phyloP scores from a whole-genome alignment of 768 basidiomycete genomes.

The Rhodocollybia butyracea region DNA sequence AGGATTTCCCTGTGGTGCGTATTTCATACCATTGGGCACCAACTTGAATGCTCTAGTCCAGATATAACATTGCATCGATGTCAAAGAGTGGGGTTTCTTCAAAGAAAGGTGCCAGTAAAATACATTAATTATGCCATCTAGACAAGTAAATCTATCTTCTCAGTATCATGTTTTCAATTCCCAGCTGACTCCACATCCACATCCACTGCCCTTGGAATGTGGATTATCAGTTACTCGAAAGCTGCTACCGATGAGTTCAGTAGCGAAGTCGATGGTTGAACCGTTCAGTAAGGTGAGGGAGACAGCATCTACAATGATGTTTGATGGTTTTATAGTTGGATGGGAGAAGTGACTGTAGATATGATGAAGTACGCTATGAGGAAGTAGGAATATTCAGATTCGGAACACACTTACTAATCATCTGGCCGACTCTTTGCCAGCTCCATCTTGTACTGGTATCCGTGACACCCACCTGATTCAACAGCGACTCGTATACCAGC shows the following conservation, averaged over 20 bases:
- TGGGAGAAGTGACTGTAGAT: slow-evolving; percentile 68
- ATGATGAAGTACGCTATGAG: background rate
- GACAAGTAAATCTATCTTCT: background rate
- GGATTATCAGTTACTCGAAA: slow-evolving; percentile 86
- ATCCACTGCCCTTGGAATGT: slow-evolving; percentile 84
- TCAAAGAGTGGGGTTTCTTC: background rate
- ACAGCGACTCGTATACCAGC: slow-evolving; percentile 80
- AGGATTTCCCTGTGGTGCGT: no score
- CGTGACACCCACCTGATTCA: slow-evolving; percentile 95
- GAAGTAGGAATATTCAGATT: slow-evolving; percentile 2
- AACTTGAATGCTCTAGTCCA: no score
- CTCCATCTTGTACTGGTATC: slow-evolving; percentile 94
- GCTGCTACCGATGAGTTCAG: slow-evolving; percentile 91
- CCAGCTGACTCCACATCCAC: slow-evolving; percentile 97
- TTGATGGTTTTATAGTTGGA: slow-evolving; percentile 66
- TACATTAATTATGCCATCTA: slow-evolving; percentile 1
- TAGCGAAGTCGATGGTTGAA: slow-evolving; percentile 85
- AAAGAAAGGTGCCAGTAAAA: background rate
- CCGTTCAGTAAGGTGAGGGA: slow-evolving; percentile 86
- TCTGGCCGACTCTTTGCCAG: slow-evolving; percentile 64
- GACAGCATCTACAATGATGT: slow-evolving; percentile 80
- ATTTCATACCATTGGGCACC: no score
- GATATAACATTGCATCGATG: no score
- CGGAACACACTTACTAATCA: slow-evolving; percentile 69
- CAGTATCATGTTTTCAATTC: slow-evolving; percentile 57